Evolutionary conservation across 2,329 filamentous ascomycete species (phyloP).

Genomic region (Verruconis gallopava): DNA sequence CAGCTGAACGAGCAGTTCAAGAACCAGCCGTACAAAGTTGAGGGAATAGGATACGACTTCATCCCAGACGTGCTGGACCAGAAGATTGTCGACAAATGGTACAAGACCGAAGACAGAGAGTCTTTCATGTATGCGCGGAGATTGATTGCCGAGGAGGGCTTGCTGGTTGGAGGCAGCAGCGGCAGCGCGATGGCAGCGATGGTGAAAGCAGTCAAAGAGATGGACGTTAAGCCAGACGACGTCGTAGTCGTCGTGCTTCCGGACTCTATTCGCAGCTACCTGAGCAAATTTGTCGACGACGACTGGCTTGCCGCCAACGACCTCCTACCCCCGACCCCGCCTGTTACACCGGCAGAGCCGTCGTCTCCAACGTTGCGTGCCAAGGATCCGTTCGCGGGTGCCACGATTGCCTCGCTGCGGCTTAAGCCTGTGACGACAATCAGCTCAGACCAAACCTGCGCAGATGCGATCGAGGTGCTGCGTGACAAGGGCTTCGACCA

Average conservation of each 20-base stretch:
- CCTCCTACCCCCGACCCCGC: slow-evolving; percentile 56
- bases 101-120: slow-evolving; percentile 90
- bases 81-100: slow-evolving; percentile 77
- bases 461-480: slow-evolving; percentile 93
- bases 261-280: slow-evolving; percentile 92
- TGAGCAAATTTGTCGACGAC: slow-evolving; percentile 97
- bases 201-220: slow-evolving; percentile 62
- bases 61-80: slow-evolving; percentile 86
- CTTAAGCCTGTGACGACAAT: slow-evolving; percentile 91
- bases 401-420: slow-evolving; percentile 69
- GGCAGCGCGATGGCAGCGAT: slow-evolving; percentile 81
- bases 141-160: slow-evolving; percentile 84
- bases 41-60: slow-evolving; percentile 98
- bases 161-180: slow-evolving; percentile 85
- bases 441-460: slow-evolving; percentile 54
- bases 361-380: slow-evolving; percentile 26
- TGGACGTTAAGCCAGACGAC: slow-evolving; percentile 68
- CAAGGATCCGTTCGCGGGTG: slow-evolving; percentile 59
- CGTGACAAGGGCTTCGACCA: slow-evolving; percentile 97
- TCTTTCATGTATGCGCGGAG: slow-evolving; percentile 84
- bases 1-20: slow-evolving; percentile 64
- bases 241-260: slow-evolving; percentile 83
- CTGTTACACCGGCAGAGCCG: slow-evolving; percentile 24
- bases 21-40: slow-evolving; percentile 89
- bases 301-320: slow-evolving; percentile 98